phyloP scores from a whole-genome alignment of 1,284 basidiomycete species.

The Schizophyllum amplum region DNA sequence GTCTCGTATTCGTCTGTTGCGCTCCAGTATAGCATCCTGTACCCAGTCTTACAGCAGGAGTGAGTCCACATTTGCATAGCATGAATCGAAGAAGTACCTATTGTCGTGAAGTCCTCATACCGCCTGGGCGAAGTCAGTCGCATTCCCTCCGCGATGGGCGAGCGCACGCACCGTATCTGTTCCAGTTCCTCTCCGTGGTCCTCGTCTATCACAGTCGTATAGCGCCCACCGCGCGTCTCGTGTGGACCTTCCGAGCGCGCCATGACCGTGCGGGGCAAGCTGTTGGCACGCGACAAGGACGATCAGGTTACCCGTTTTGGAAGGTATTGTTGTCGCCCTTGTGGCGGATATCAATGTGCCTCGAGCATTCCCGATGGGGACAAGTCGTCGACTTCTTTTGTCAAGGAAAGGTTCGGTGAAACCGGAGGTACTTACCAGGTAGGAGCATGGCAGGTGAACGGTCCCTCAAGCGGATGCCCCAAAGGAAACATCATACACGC shows the following conservation, averaged over 20 bases:
- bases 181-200: conserved; percentile 28
- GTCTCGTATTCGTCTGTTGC: conserved; percentile 64
- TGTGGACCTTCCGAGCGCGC: neutral
- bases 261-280: neutral
- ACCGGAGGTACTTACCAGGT: no score
- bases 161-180: conserved; percentile 30
- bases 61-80: neutral
- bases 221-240: neutral
- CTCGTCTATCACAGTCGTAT: neutral
- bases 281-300: neutral
- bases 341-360: neutral
- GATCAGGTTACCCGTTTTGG: neutral
- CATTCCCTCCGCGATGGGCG: conserved; percentile 1
- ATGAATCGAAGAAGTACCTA: conserved; percentile 26
- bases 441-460: no score
- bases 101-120: conserved; percentile 77
- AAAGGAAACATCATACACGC: no score
- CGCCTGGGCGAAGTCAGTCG: conserved; percentile 33
- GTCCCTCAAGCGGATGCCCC: no score
- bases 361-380: no score
- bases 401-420: no score
- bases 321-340: neutral
- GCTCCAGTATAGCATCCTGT: conserved; percentile 86
- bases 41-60: conserved; percentile 67
- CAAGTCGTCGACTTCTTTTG: no score